Base-by-base conservation (phyloP, 345 rosid genomes). In the Excoecaria cochinchinensis region DNA sequence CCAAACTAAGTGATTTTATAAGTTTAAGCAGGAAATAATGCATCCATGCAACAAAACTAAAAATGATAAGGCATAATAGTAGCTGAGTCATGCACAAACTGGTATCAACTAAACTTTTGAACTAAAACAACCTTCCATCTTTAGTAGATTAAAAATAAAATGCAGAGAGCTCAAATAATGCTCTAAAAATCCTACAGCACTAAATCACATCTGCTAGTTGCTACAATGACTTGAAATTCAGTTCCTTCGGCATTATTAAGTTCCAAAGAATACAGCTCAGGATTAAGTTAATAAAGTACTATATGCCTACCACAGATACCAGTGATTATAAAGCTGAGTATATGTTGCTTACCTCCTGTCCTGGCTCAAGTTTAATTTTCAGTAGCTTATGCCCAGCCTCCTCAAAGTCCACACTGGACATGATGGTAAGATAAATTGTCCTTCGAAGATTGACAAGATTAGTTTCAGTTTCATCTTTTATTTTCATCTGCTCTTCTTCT, bases 391-490 rank as follows among this genome's bases (percentile, higher is more conserved):
- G 98, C 67, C 97, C 96, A 64, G 94, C 94, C 81, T 90, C 98
- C 84, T 94, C 96, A 73, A 90, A 94, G 76, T 89, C 92, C 56
- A 89, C 94, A 76, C 97, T 92, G 39, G 96, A 90, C 97, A 90
- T 92, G 24, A 94, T 90, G 19, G 97, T 92, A 40, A 92, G 83
- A 74, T 94, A 92, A 63, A 94, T 94, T 69, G 96, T 94, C 81
- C 96, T 89, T 67, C 98, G 84, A 36, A 95, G 95, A 77, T 93
- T 95, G 55, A 95, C 78, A 81, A 95, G 98, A 80, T 92, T 90
- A n/a, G 97, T 92, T 87, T 92, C 99, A 13, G 98, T 95, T 81
- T 95, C 95, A 70, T 95, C 99, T 72, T 72, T 85, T 73, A 95
- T 95, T 80, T 85, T 73, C 94, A 90, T 90, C 70, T 80, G 78